Evolutionary conservation across 768 basidiomycete genomes (phyloP).

Genomic region (Leccinellum luteum): DNA sequence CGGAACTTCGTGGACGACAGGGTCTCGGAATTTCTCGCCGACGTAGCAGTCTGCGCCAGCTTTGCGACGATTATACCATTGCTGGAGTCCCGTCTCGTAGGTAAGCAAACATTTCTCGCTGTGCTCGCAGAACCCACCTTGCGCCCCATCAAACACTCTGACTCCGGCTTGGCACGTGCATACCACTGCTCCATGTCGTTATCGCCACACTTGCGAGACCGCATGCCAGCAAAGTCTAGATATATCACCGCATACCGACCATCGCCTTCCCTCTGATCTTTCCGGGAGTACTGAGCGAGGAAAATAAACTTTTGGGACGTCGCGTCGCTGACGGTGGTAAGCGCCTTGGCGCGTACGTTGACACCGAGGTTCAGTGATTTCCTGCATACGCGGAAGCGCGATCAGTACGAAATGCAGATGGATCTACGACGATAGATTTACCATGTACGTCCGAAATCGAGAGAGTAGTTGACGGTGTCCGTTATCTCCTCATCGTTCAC

Average conservation of each 20-base stretch:
- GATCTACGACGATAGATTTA: constrained; percentile 36
- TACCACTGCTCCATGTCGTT: constrained; percentile 88
- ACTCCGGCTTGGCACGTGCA: constrained; percentile 59
- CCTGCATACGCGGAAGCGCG: constrained; percentile 42
- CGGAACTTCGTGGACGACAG: constrained; percentile 75
- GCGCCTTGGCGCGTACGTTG: constrained; percentile 64
- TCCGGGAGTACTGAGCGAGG: constrained; percentile 69
- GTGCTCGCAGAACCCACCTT: constrained; percentile 51
- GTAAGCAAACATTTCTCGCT: neutral
- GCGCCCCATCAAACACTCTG: constrained; percentile 91
- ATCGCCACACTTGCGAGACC: constrained; percentile 63
- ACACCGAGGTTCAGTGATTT: constrained; percentile 65
- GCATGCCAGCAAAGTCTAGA: constrained; percentile 78
- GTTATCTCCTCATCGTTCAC: constrained; percentile 84
- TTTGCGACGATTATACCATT: constrained; percentile 92
- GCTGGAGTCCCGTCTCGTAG: constrained; percentile 44
- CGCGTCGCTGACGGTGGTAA: constrained; percentile 92
- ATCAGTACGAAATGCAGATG: neutral
- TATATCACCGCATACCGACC: constrained; percentile 71
- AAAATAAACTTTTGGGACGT: constrained; percentile 96
- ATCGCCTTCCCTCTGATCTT: constrained; percentile 48
- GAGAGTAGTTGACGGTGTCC: constrained; percentile 70
- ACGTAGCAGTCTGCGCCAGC: constrained; percentile 83
- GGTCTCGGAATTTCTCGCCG: constrained; percentile 85
- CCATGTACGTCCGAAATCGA: constrained; percentile 84